A percentile compares a stretch with the other conserved stretches of the same genome.
Conservation (phyloP, 148 eudicot species). For the Oxyria digyna region DNA sequence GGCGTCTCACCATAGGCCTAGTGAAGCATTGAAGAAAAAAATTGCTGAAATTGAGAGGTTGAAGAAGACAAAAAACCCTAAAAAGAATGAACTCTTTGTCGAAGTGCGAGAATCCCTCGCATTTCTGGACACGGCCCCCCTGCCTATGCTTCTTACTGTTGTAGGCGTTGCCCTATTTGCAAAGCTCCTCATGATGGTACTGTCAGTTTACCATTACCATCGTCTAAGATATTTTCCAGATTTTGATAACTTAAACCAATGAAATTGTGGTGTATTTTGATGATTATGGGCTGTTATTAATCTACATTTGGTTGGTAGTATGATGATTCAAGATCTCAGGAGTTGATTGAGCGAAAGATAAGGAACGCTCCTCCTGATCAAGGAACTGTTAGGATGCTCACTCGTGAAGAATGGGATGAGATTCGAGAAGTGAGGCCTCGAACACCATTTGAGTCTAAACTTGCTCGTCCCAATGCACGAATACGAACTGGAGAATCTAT, state of each 20-base stretch:
- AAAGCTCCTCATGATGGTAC: constrained; percentile 79
- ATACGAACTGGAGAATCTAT: constrained; percentile 61
- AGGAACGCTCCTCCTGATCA: constrained; percentile 77
- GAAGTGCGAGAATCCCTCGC: constrained; percentile 59
- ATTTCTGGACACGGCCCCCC: constrained; percentile 62
- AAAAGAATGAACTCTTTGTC: constrained; percentile 52
- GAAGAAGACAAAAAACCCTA: constrained; percentile 36
- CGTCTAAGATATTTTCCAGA: background rate
- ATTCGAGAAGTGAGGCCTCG: constrained; percentile 78
- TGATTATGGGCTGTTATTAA: background rate
- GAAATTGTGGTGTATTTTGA: background rate
- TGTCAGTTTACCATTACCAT: background rate
- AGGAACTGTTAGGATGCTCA: constrained; percentile 85
- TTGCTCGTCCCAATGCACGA: constrained; percentile 84
- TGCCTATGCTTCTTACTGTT: constrained; percentile 67
- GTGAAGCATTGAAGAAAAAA: constrained; percentile 54
- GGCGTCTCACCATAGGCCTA: constrained; percentile 31
- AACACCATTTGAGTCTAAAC: constrained; percentile 90
- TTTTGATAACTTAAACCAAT: background rate
- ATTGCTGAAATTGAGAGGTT: constrained; percentile 42
- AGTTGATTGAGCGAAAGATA: constrained; percentile 59
- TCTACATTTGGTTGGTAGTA: constrained; percentile 24
- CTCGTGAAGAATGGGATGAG: constrained; percentile 83
- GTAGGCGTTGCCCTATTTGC: constrained; percentile 82
- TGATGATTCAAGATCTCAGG: constrained; percentile 79